phyloP scores from a whole-genome alignment of 108 stramenopile species.

The Skeletonema marinoi region DNA sequence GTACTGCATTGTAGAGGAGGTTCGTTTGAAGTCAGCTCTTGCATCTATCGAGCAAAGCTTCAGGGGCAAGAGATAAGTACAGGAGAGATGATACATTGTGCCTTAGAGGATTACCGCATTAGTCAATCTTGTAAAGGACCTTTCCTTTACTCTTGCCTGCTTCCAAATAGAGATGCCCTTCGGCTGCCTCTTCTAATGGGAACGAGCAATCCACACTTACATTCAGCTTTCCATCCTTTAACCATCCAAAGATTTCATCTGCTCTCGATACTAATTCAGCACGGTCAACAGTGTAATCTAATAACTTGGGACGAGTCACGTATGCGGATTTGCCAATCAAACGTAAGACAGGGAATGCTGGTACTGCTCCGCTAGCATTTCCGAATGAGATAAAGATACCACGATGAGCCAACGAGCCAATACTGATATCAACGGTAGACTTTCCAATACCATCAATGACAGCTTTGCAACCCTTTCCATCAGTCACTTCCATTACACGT shows the following conservation, averaged over 20 bases:
- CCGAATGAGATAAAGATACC: slow-evolving; percentile 72
- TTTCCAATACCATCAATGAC: slow-evolving; percentile 76
- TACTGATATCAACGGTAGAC: slow-evolving; percentile 59
- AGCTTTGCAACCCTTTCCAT: slow-evolving; percentile 58
- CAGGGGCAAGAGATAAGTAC: too few species aligned
- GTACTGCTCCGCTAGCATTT: slow-evolving; percentile 67
- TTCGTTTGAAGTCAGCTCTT: not conserved
- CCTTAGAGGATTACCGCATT: not conserved
- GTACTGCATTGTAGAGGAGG: not conserved
- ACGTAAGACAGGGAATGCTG: slow-evolving; percentile 59
- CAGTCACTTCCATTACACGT: slow-evolving; percentile 62
- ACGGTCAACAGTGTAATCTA: slow-evolving; percentile 59
- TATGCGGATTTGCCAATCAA: slow-evolving; percentile 57
- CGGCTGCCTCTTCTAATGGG: slow-evolving; percentile 53
- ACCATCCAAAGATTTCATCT: slow-evolving; percentile 61
- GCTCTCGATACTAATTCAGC: slow-evolving; percentile 54
- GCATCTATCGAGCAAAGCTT: too few species aligned
- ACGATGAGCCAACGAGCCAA: slow-evolving; percentile 54
- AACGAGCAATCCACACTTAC: slow-evolving; percentile 55
- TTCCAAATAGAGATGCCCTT: slow-evolving; percentile 63
- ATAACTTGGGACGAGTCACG: slow-evolving; percentile 66
- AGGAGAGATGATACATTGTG: not conserved
- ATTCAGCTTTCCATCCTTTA: slow-evolving; percentile 57
- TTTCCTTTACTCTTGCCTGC: slow-evolving; percentile 62
- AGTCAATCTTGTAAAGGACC: slow-evolving; percentile 50